Conservation (phyloP, 305 asterid genomes). For the Solanum hybrid region DNA sequence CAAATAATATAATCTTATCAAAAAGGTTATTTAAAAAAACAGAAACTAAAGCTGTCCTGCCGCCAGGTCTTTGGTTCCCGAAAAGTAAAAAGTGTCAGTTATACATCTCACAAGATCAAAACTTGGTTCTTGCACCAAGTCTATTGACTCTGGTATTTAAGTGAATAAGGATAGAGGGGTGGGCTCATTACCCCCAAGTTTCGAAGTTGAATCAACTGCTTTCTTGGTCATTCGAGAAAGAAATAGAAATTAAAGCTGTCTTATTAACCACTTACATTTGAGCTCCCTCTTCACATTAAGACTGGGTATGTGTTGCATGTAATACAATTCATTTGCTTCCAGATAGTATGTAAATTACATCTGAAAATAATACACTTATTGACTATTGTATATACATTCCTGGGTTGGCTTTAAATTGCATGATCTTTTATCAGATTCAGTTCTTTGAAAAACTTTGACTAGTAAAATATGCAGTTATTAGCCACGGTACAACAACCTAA, state of each 20-base stretch:
- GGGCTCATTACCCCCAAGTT: neutral
- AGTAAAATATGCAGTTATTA: neutral
- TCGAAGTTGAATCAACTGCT: neutral
- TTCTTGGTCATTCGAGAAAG: neutral
- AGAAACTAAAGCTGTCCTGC: neutral
- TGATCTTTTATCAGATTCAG: neutral
- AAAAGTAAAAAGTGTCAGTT: neutral
- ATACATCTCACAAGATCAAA: neutral
- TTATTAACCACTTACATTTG: neutral
- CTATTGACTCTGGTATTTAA: neutral
- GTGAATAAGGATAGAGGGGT: neutral
- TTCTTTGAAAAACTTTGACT: neutral
- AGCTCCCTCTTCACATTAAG: neutral
- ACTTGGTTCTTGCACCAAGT: neutral
- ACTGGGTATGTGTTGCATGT: neutral
- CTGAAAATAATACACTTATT: neutral
- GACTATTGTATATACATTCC: neutral
- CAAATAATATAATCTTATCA: neutral
- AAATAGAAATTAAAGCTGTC: neutral
- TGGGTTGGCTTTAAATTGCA: neutral
- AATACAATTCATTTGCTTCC: neutral
- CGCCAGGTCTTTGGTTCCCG: neutral
- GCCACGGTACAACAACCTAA: neutral
- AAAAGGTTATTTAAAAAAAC: neutral
- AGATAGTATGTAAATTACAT: neutral